Percentiles rank a stretch among this genome's conserved stretches.
Conservation (phyloP, 2,329 filamentous ascomycete species). For the Sporothrix sp. region DNA sequence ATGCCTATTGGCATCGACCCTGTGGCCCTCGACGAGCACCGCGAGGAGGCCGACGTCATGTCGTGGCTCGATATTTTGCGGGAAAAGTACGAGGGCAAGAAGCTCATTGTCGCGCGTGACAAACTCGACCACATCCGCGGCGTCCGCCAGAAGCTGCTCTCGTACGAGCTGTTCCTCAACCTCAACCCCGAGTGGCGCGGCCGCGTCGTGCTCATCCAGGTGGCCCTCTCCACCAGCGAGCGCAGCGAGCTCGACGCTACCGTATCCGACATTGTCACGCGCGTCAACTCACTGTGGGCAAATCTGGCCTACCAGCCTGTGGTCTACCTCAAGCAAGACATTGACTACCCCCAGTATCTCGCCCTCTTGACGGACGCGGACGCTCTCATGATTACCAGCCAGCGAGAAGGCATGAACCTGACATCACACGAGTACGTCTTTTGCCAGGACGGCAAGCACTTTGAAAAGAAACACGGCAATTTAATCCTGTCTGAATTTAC, state of each 20-base stretch:
- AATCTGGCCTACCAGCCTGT: slow-evolving; percentile 87
- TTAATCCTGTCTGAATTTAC: slow-evolving; percentile 94
- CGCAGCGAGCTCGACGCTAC: slow-evolving; percentile 79
- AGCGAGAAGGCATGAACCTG: slow-evolving; percentile 95
- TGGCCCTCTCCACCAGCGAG: slow-evolving; percentile 82
- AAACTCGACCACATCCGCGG: slow-evolving; percentile 90
- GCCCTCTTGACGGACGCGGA: slow-evolving; percentile 83
- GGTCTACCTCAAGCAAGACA: slow-evolving; percentile 90
- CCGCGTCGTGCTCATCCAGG: slow-evolving; percentile 83
- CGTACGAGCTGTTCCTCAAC: slow-evolving; percentile 89
- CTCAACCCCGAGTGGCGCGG: slow-evolving; percentile 85
- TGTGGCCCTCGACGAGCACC: slow-evolving; percentile 59
- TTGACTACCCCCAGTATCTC: slow-evolving; percentile 87
- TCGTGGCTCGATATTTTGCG: slow-evolving; percentile 72
- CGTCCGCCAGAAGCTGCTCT: slow-evolving; percentile 84
- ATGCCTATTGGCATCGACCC: slow-evolving; percentile 89
- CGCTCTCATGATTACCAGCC: slow-evolving; percentile 84
- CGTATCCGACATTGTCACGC: slow-evolving; percentile 86
- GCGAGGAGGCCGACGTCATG: slow-evolving; percentile 61
- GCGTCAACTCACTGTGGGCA: slow-evolving; percentile 85
- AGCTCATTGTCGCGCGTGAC: slow-evolving; percentile 83
- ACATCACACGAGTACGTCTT: slow-evolving; percentile 91
- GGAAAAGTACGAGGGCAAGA: slow-evolving; percentile 79
- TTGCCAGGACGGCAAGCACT: slow-evolving; percentile 73
- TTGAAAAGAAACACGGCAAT: slow-evolving; percentile 72